Evolutionary conservation across 306 rosid species (phyloP), one percentile per base, ranked within the genome.

Genomic region (Fragaria ananassa): DNA sequence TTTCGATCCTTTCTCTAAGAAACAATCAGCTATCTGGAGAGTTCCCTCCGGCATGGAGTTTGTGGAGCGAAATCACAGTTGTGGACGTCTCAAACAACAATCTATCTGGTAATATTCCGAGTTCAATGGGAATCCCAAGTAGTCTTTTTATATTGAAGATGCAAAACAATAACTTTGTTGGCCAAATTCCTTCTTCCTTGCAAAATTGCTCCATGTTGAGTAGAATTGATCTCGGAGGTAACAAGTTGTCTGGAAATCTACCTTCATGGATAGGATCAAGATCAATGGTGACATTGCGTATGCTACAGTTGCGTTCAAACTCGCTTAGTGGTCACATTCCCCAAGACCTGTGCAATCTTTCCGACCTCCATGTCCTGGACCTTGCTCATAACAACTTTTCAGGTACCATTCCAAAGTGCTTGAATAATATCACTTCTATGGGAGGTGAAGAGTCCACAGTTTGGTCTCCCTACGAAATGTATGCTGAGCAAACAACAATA

Each of bases 351-450:
- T 58, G 76, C 34, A 8, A n/a, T 34, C 63, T 69, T 19, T 1
- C 31, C 4, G 0, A 7, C 8, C 68, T 77, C 8, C 50, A 15
- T 8, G 35, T 21, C 9, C 9, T 70, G 0, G 81, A 77, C 12
- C 75, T 69, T 78, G 31, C 31, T 29, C 31, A 29, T 29, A 29
- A 29, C 31, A 29, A 29, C 2, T 29, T 29, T 29, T 29, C 76
- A 4, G 81, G 75, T 27, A 50, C 21, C 10, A 60, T 78, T 44
- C 81, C 81, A 8, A 78, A 60, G 44, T 78, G 81, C 37, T 57
- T 78, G 6, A 10, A 46, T 19, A 58, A 45, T 37, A 31, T 78
- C 51, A 57, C 76, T 21, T 74, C 76, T 1, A 15, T 78, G 35
- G 63, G 37, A 1, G 1, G 17, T 47, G 13, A 47, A 14, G 6